These are phyloP conservation scores for Mortierella sp. DNA, from an alignment of 371 early-diverging fungal genomes.

Conservation along the genomic window DNA sequence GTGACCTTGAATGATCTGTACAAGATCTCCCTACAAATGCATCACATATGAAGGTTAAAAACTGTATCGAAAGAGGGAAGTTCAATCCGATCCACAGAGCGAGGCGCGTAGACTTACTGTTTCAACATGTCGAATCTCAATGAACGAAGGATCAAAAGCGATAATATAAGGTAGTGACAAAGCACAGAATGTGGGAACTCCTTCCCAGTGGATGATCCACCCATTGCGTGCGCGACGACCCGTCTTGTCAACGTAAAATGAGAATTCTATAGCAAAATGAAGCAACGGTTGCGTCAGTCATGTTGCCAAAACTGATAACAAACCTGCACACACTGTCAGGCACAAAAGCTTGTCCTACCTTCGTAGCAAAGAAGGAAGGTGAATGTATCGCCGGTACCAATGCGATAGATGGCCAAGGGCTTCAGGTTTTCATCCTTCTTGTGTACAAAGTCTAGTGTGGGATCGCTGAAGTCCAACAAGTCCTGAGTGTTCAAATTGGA, in stretches of 20 bases:
- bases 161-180: slow-evolving; percentile 78
- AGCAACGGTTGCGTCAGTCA: too few relatives aligned
- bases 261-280: slow-evolving; percentile 68
- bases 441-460: slow-evolving; percentile 82
- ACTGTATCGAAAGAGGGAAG: too few relatives aligned
- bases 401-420: slow-evolving; percentile 87
- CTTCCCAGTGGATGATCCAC: slow-evolving; percentile 84
- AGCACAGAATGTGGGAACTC: slow-evolving; percentile 77
- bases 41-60: neutral
- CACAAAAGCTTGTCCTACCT: slow-evolving; percentile 53
- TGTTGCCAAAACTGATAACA: too few relatives aligned
- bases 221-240: slow-evolving; percentile 80
- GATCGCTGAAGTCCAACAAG: slow-evolving; percentile 84
- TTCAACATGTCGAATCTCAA: slow-evolving; percentile 89
- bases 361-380: slow-evolving; percentile 87
- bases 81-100: neutral
- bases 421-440: slow-evolving; percentile 74
- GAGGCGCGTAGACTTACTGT: slow-evolving; percentile 61
- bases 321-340: neutral
- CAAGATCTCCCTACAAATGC: slow-evolving; percentile 60
- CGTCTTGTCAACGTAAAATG: slow-evolving; percentile 88
- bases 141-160: slow-evolving; percentile 89
- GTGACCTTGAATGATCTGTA: slow-evolving; percentile 70
- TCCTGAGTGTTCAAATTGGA: slow-evolving; percentile 81
- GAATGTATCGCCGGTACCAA: slow-evolving; percentile 71